Evolutionary conservation across 2,329 filamentous ascomycete genomes (phyloP).

Genomic region (Venturia carpophila): DNA sequence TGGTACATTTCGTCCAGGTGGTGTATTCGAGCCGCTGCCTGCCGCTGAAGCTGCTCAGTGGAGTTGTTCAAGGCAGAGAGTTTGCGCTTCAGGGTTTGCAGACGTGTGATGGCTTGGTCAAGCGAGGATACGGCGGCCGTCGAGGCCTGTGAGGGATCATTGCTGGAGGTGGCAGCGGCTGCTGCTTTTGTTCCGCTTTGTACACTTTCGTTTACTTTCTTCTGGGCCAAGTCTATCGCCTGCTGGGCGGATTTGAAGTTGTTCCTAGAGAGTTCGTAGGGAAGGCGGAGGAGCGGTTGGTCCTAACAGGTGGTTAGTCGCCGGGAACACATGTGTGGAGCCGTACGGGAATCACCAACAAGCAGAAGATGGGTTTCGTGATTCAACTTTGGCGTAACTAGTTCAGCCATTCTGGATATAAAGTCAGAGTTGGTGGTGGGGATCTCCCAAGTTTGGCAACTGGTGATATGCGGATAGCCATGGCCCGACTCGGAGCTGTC

Average conservation of each 20-base stretch:
- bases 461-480: background rate
- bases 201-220: slow-evolving; percentile 51
- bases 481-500: background rate
- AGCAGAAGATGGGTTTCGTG: slow-evolving; percentile 69
- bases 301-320: slow-evolving; percentile 49
- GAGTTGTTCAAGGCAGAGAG: slow-evolving; percentile 62
- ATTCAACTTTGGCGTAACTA: slow-evolving; percentile 57
- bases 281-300: slow-evolving; percentile 86
- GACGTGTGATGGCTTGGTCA: slow-evolving; percentile 75
- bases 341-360: slow-evolving; percentile 33
- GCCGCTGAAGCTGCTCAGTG: background rate
- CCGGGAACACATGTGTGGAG: background rate
- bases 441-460: background rate
- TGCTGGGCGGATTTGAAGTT: slow-evolving; percentile 86
- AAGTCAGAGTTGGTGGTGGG: background rate
- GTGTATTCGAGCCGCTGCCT: slow-evolving; percentile 53
- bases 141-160: slow-evolving; percentile 25
- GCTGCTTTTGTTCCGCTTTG: slow-evolving; percentile 53
- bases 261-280: slow-evolving; percentile 84
- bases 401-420: slow-evolving; percentile 31
- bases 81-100: slow-evolving; percentile 84
- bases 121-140: slow-evolving; percentile 71
- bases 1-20: slow-evolving; percentile 76
- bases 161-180: slow-evolving; percentile 45
- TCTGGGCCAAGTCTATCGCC: slow-evolving; percentile 63